A percentile compares a stretch with the other conserved stretches of the same genome.
Evolutionary conservation across 1,139 yeast species (phyloP).

Genomic region (Yamadazyma aaseri): DNA sequence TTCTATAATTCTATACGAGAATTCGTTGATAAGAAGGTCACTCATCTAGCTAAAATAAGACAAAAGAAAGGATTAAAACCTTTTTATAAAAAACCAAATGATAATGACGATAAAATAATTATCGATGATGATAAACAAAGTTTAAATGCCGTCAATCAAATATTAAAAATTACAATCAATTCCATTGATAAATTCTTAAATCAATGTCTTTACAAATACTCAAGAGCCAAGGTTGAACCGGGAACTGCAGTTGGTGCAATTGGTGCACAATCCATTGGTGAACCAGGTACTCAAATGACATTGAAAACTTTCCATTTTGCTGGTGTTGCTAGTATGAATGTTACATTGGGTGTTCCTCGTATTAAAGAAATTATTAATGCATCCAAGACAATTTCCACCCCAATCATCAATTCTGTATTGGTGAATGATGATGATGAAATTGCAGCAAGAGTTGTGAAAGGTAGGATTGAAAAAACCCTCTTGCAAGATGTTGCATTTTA

Average conservation of each 20-base stretch:
- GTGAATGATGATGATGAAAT: slow-evolving; percentile 94
- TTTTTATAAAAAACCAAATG: slow-evolving; percentile 38
- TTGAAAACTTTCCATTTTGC: slow-evolving; percentile 99
- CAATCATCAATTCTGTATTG: slow-evolving; percentile 90
- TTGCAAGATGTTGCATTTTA: slow-evolving; percentile 83
- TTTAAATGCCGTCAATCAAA: slow-evolving; percentile 62
- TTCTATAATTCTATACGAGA: slow-evolving; percentile 74
- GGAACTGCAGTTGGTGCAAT: slow-evolving; percentile 99
- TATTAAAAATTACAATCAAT: slow-evolving; percentile 64
- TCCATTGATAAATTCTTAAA: slow-evolving; percentile 69
- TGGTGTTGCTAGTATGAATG: slow-evolving; percentile 99
- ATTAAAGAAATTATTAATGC: slow-evolving; percentile 98
- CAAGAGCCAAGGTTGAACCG: slow-evolving; percentile 92
- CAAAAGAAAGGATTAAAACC: slow-evolving; percentile 46
- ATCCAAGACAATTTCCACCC: slow-evolving; percentile 91
- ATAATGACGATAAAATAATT: slow-evolving; percentile 25
- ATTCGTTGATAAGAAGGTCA: slow-evolving; percentile 58
- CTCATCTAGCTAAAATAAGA: slow-evolving; percentile 56
- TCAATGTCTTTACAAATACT: slow-evolving; percentile 79
- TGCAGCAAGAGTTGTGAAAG: slow-evolving; percentile 98
- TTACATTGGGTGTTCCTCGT: slow-evolving; percentile 98
- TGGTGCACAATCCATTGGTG: slow-evolving; percentile 99
- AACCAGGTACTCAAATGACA: slow-evolving; percentile 99
- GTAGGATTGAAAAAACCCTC: slow-evolving; percentile 91
- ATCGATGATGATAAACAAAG: slow-evolving; percentile 46